These are phyloP conservation scores for Eimeria praecox DNA, from an alignment of 169 alveolate species.

Conservation along the genomic window DNA sequence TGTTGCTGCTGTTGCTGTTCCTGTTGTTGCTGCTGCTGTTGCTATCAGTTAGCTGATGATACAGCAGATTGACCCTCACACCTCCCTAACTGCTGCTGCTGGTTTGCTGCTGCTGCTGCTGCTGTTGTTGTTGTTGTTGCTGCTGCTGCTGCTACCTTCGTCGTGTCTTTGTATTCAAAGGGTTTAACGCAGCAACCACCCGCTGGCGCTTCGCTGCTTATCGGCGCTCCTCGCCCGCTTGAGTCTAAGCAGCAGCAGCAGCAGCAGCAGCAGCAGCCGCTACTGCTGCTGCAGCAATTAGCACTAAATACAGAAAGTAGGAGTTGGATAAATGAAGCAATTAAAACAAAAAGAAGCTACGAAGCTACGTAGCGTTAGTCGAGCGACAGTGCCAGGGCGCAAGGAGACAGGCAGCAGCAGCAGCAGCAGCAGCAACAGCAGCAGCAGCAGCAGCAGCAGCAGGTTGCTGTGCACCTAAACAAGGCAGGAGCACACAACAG, in stretches of 20 bases:
- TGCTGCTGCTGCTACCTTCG: neutral
- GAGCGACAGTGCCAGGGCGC: conserved; percentile 10
- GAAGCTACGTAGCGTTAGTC: neutral
- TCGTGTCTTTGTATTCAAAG: neutral
- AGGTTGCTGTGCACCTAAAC: neutral
- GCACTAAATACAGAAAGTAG: neutral
- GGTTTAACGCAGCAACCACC: neutral
- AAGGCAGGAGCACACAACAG: conserved; percentile 11
- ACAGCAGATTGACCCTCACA: neutral
- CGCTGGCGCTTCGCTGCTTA: neutral
- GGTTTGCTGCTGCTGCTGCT: neutral
- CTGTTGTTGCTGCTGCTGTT: neutral
- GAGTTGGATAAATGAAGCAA: neutral
- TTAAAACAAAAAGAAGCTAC: neutral
- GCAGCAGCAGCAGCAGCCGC: neutral
- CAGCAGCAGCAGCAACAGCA: conserved; percentile 13
- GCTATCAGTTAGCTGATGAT: neutral
- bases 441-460: neutral
- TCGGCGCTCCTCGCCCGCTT: neutral
- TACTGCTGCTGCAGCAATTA: neutral
- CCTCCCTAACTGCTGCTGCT: neutral
- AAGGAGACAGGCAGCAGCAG: conserved; percentile 28
- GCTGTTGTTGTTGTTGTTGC: neutral
- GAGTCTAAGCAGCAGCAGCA: neutral
- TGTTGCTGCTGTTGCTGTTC: neutral